Evolutionary conservation across 108 stramenopile species (phyloP).

Genomic region (Poteriospumella lacustris): DNA sequence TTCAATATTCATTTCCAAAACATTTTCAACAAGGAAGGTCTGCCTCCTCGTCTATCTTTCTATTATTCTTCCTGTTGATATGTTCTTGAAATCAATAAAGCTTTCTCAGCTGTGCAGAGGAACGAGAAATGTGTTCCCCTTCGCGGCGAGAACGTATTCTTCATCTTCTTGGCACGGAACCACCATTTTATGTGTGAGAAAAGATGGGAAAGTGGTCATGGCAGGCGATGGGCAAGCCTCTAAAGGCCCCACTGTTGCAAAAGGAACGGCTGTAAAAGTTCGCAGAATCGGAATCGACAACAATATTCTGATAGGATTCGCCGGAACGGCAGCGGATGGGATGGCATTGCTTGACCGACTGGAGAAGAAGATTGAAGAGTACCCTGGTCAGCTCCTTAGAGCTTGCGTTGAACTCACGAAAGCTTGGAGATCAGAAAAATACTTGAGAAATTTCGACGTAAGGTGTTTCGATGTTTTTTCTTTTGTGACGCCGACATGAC

Average conservation of each 20-base stretch:
- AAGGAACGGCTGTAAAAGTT: constrained; percentile 90
- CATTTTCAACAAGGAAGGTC: too few species aligned
- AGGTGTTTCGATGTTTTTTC: constrained; percentile 79
- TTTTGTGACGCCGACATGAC: not conserved
- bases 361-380: constrained; percentile 89
- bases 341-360: constrained; percentile 91
- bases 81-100: too few species aligned
- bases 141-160: too few species aligned
- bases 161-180: constrained; percentile 38
- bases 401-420: constrained; percentile 94
- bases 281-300: constrained; percentile 67
- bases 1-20: too few species aligned
- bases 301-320: constrained; percentile 84
- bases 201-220: constrained; percentile 91
- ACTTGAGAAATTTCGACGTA: constrained; percentile 87
- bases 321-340: constrained; percentile 94
- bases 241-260: constrained; percentile 79
- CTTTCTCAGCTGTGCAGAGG: too few species aligned
- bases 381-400: constrained; percentile 83
- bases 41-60: too few species aligned
- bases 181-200: constrained; percentile 90
- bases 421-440: constrained; percentile 97
- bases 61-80: too few species aligned
- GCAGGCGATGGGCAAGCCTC: constrained; percentile 97
- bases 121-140: too few species aligned